A percentile compares a stretch with the other conserved stretches of the same genome.
Conservation (phyloP, 768 basidiomycete species). For the Mycena kentingensis region DNA sequence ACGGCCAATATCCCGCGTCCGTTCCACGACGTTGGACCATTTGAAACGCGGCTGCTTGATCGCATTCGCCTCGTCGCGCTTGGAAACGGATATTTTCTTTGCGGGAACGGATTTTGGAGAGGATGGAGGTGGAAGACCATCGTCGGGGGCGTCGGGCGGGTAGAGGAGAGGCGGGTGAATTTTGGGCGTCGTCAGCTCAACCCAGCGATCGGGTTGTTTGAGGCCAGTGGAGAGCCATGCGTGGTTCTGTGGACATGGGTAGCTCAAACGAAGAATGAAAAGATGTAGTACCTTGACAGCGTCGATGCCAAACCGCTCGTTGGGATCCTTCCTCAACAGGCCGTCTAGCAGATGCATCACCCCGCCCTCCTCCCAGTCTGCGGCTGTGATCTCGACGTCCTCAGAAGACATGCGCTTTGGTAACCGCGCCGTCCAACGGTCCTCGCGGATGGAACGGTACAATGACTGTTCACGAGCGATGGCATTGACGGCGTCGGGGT, state of each 20-base stretch:
- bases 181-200: constrained; percentile 6
- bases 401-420: constrained; percentile 4
- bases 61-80: neutral
- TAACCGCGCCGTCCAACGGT: neutral
- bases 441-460: constrained; percentile 14
- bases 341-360: constrained; percentile 7
- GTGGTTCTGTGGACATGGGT: neutral
- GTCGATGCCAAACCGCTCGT: constrained; percentile 1
- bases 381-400: neutral
- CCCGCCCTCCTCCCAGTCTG: constrained; percentile 3
- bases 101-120: neutral
- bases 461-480: constrained; percentile 8
- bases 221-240: constrained; percentile 14
- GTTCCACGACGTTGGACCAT: too few species aligned
- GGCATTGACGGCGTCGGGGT: neutral
- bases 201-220: constrained; percentile 6
- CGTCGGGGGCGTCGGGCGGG: neutral
- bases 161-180: neutral
- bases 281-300: constrained; percentile 5
- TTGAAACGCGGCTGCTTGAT: neutral
- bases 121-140: neutral
- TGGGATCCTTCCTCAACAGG: constrained; percentile 10
- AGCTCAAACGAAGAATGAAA: neutral
- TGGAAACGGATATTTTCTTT: neutral
- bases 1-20: too few species aligned